These are phyloP conservation scores for Scheffersomyces ergatensis DNA, from an alignment of 805 yeast genomes.

Conservation along the genomic window DNA sequence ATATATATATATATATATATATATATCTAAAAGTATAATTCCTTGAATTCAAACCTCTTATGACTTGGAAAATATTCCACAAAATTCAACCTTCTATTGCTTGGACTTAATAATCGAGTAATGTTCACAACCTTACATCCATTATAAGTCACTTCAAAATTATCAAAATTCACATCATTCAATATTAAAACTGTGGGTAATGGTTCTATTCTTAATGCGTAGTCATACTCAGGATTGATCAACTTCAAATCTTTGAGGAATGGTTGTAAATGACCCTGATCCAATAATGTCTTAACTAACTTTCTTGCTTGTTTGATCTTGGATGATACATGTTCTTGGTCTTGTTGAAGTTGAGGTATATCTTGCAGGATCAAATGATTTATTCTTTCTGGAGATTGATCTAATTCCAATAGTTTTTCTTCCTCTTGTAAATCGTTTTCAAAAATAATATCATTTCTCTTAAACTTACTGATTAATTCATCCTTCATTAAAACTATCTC, in stretches of 20 bases:
- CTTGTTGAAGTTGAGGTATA: no score
- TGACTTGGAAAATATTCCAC: conserved; percentile 69
- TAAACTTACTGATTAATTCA: conserved; percentile 66
- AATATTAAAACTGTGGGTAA: conserved; percentile 64
- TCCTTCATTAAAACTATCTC: conserved; percentile 77
- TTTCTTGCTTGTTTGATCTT: conserved; percentile 62
- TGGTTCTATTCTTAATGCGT: conserved; percentile 68
- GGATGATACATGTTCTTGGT: conserved; percentile 30
- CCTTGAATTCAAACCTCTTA: conserved; percentile 35
- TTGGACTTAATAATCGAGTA: conserved; percentile 47
- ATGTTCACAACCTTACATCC: conserved; percentile 81
- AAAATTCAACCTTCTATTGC: conserved; percentile 49
- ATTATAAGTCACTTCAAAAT: conserved; percentile 72
- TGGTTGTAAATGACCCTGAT: conserved; percentile 88
- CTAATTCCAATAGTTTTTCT: conserved; percentile 13
- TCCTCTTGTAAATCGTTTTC: conserved; percentile 32
- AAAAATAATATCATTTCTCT: conserved; percentile 65
- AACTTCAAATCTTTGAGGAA: conserved; percentile 62
- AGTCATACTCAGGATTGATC: conserved; percentile 67
- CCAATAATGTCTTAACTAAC: conserved; percentile 74
- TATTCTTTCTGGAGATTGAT: conserved; percentile 11
- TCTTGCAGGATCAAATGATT: conserved; percentile 6
- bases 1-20: no score
- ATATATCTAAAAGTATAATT: conserved; percentile 12
- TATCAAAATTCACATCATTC: conserved; percentile 70